These are phyloP conservation scores for Piloderma croceum DNA, from an alignment of 768 basidiomycete species.

Conservation along the genomic window DNA sequence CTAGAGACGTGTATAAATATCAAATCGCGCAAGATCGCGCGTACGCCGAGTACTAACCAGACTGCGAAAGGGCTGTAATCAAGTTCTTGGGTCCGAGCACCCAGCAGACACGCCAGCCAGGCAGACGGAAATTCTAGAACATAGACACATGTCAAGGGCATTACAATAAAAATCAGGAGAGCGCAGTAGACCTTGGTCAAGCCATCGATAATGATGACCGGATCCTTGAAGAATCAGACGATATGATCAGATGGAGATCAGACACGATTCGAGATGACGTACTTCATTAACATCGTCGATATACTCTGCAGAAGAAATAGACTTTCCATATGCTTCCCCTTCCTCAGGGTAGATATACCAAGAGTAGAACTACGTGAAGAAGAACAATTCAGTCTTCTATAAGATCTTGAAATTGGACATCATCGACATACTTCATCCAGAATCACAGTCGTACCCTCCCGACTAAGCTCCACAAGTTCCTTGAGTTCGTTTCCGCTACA, in stretches of 20 bases:
- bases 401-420: no score
- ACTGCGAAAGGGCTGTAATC: constrained; percentile 86
- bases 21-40: constrained; percentile 1
- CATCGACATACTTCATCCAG: constrained; percentile 62
- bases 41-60: constrained; percentile 37
- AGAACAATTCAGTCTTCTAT: no score
- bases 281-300: constrained; percentile 82
- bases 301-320: constrained; percentile 77
- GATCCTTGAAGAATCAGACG: constrained; percentile 47
- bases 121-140: constrained; percentile 86
- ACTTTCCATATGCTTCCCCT: constrained; percentile 66
- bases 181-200: constrained; percentile 50
- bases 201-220: constrained; percentile 84
- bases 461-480: constrained; percentile 66
- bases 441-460: constrained; percentile 78
- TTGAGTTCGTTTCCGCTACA: constrained; percentile 72
- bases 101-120: constrained; percentile 94
- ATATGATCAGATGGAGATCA: neutral
- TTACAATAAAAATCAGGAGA: neutral
- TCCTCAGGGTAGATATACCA: constrained; percentile 92
- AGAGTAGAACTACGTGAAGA: constrained; percentile 68
- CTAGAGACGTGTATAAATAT: constrained; percentile 20
- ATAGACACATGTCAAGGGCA: constrained; percentile 1
- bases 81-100: constrained; percentile 88
- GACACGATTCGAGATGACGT: constrained; percentile 9